Evolutionary conservation across 805 yeast genomes (phyloP), one percentile per base, ranked within the genome.

Genomic region (Barnettozyma wickerhamii): DNA sequence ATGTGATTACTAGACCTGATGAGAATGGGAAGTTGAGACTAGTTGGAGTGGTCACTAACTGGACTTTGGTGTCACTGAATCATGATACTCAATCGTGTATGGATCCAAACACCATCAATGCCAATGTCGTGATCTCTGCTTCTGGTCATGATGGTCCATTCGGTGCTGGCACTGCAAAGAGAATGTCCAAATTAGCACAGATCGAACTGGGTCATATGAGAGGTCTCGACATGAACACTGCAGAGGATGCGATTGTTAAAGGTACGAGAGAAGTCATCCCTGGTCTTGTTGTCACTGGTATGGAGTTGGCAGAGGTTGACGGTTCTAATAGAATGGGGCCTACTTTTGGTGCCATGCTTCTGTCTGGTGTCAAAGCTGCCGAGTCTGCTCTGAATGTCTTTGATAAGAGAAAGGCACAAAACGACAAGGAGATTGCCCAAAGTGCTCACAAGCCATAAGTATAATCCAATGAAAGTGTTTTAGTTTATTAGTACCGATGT

Each of bases 291-390:
- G 29, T 61, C 40, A 74, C 76, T 10, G 90, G 91, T 53, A 83
- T 83, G 91, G 90, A 83, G 64, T 71, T 81, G 49, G 79, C 86
- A 26, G 89, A 83, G 59, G 75, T 82, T 40, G 86, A 81, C 54
- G 89, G 89, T 19, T 74, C 77, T 51, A 80, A 81, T 72, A 75
- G 91, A 65, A 83, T 83, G 89, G 90, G 90, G 20, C 90, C 91
- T 37, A 82, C 89, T 30, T 83, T 83, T 51, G 89, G 88, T 45
- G 89, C 89, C 35, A 83, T 83, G 90, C 82, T 77, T 26, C 73
- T 81, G 42, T 76, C 84, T 20, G 91, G 91, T 53, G 81, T 82
- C 51, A 81, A 81, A 64, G 89, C 90, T 32, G 90, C 89, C 19
- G 86, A 82, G 24, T 35, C 38, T 19, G 38, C 29, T 54, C 24